Evolutionary conservation across 805 yeast species (phyloP), one percentile per base, ranked within the genome.

Genomic region (Cyberlindnera subsufficiens): DNA sequence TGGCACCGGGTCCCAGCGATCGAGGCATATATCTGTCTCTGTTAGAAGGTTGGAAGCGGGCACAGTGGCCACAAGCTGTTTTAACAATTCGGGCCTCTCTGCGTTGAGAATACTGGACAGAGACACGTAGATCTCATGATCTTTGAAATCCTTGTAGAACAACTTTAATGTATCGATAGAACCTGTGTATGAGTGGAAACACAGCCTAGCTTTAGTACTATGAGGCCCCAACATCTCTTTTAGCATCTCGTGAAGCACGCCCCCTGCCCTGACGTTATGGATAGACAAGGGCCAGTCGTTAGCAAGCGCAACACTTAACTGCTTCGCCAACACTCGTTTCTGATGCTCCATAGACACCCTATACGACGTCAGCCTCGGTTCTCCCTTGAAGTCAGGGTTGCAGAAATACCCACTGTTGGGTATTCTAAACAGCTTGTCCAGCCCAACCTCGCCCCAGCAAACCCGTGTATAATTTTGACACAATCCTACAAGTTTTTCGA

Each of bases 381-480:
- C 39, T 16, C 31, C 42, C 38, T 25, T 31, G 35, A 43, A 10
- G 33, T 18, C 44, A 7, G 55, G 45, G 45, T 67, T 64, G 3
- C 81, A 81, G 44, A 65, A 66, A 55, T 60, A 78, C 2, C 89
- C 88, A 43, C 64, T 65, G 42, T 60, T 53, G 3, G 95, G 95
- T 4, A 90, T 60, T 31, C 86, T 62, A 55, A 86, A 86, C 27
- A 77, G 56, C 59, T 82, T 85, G 60, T 91, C 99, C 3, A 93
- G 64, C 0, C 99, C 99, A n/a, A 88, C 73, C 54, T 91, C 99
- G 1, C 99, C 99, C 9, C 91, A 68, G 11, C 86, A 74, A 1
- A 32, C 49, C 17, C 54, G 56, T 5, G 39, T 35, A 25, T 46
- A 42, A 14, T 41, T 15, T 16, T 39, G 32, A n/a, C 52, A 43